A percentile compares a stretch with the other conserved stretches of the same genome.
Evolutionary conservation across 2,329 filamentous ascomycete genomes (phyloP).

Genomic region (Teratosphaeria pseudoeucalypti): DNA sequence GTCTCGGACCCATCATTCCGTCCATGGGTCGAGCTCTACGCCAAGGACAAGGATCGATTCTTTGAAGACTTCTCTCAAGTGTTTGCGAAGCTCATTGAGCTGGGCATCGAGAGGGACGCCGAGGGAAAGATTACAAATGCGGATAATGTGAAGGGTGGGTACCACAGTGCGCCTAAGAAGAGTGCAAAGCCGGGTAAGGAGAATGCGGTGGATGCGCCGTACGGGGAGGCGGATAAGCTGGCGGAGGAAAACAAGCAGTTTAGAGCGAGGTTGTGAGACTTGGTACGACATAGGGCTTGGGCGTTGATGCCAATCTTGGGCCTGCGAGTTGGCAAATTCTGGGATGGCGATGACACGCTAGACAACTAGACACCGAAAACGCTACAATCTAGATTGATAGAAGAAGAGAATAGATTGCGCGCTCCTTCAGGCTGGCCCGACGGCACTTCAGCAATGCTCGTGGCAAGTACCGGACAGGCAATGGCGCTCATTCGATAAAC

Average conservation of each 20-base stretch:
- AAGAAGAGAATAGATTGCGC: neutral
- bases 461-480: neutral
- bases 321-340: neutral
- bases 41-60: conserved; percentile 51
- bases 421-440: neutral
- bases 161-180: conserved; percentile 49
- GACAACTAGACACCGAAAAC: neutral
- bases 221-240: conserved; percentile 32
- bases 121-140: conserved; percentile 44
- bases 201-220: conserved; percentile 22
- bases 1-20: conserved; percentile 44
- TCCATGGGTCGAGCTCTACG: conserved; percentile 49
- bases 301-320: neutral
- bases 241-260: conserved; percentile 31
- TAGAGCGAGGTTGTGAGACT: conserved; percentile 28
- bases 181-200: conserved; percentile 28
- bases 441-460: neutral
- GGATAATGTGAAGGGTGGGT: conserved; percentile 49
- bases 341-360: neutral
- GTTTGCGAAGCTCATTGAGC: conserved; percentile 51
- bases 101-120: conserved; percentile 48
- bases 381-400: neutral
- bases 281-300: conserved; percentile 5
- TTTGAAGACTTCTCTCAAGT: conserved; percentile 50
- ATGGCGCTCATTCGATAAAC: neutral